Evolutionary conservation across 495 filamentous ascomycete genomes (phyloP).

Genomic region (Penicillium angulare): DNA sequence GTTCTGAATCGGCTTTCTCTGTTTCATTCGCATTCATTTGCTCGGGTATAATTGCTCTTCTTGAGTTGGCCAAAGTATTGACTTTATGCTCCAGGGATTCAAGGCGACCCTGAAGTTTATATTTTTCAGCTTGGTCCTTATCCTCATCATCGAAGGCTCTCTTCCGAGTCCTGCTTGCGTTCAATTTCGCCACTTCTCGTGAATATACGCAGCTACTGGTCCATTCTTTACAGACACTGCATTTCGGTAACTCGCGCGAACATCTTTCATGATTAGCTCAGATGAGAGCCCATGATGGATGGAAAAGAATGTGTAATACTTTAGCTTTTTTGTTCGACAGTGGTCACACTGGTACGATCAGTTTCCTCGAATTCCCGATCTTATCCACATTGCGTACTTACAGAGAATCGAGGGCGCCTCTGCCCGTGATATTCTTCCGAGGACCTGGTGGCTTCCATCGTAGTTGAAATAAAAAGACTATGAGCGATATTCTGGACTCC

Average conservation of each 20-base stretch:
- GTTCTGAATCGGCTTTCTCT: background rate
- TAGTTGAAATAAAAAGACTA: background rate
- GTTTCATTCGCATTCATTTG: background rate
- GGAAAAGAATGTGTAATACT: constrained; percentile 6
- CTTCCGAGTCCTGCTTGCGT: background rate
- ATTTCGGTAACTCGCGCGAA: constrained; percentile 23
- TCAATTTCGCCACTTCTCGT: background rate
- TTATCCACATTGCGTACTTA: background rate
- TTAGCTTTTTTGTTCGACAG: constrained; percentile 23
- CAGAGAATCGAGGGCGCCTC: constrained; percentile 1
- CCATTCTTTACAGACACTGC: constrained; percentile 21
- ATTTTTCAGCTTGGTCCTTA: background rate
- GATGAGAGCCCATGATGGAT: too few relatives aligned
- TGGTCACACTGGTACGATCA: constrained; percentile 16
- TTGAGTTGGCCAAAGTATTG: background rate
- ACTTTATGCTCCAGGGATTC: background rate
- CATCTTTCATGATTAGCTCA: constrained; percentile 9
- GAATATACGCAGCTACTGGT: constrained; percentile 17
- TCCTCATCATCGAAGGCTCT: background rate
- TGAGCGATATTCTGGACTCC: background rate
- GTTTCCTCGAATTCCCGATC: background rate
- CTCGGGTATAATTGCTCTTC: background rate
- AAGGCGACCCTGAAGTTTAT: background rate
- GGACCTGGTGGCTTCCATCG: background rate
- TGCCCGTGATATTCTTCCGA: background rate